Evolutionary conservation across 352 stramenopile genomes (phyloP), one percentile per base, ranked within the genome.

Genomic region (Phytophthora pistaciae): DNA sequence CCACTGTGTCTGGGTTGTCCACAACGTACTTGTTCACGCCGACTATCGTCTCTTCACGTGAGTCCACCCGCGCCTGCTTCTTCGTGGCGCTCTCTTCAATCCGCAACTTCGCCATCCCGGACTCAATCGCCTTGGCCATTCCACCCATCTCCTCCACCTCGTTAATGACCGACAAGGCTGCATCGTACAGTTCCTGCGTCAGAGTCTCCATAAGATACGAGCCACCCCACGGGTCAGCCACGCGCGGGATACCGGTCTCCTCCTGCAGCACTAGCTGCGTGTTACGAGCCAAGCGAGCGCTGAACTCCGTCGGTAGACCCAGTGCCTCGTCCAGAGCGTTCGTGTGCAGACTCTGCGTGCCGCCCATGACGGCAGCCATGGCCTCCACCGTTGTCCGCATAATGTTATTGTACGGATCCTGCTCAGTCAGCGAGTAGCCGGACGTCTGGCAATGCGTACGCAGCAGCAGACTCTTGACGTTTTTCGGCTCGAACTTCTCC

Each of bases 261-360:
- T 99, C 97, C 79, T 99, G 97, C 27, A 99, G 72, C 68, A 99
- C 98, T 29, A 99, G 73, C 80, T 99, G 97, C n/a, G 97, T 99
- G 78, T 99, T 99, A 60, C 97, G 85, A 7, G 97, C 97, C 68
- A 99, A 98, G 57, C 97, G 90, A 65, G 97, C 97, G 33, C 91
- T 98, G 74, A 99, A 98, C 55, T 98, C 92, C 5, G 97, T 99
- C 9, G 97, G 97, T 52, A 99, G 84, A 33, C 96, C 97, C 36
- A 99, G 85, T 31, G 97, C 97, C 85, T 99, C 97, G 79, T 99
- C 97, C 68, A 99, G 93, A 38, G 94, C 94, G 71, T 99, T 99
- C 25, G 97, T 99, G 71, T 99, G 97, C 42, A 99, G 86, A 81
- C 91, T 98, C 83, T 99, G 97, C 5, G 97, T 99, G 38, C 97